Evolutionary conservation across 768 basidiomycete species (phyloP), one percentile per base, ranked within the genome.

Genomic region (Kwoniella newhampshirensis): DNA sequence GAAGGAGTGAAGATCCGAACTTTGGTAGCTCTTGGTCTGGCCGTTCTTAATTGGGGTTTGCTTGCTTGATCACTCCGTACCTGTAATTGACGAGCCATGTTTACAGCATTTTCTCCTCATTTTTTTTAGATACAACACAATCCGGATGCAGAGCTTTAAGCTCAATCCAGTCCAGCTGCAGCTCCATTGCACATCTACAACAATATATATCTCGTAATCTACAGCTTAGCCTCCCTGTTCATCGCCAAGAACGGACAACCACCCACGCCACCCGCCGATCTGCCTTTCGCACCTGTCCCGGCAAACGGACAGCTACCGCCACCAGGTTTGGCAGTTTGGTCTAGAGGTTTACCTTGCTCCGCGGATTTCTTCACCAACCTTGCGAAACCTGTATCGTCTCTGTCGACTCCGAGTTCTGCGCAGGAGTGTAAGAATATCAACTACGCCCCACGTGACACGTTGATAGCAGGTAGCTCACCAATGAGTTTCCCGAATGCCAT

Each of bases 401-500:
- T 58, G 32, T 76, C 74, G 9, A 77, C 75, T 20, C 76, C 76
- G 4, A 76, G 63, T 56, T 77, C 76, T 68, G 40, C 21, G 23
- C 9, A 20, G 20, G n/a, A n/a, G n/a, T n/a, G n/a, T n/a, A n/a
- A n/a, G n/a, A n/a, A n/a, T n/a, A n/a, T n/a, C n/a, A n/a, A n/a
- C n/a, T n/a, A 25, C 40, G 21, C 40, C 15, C 18, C 40, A 41
- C 40, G 40, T 6, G 5, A 21, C 7, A 41, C 40, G 40, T n/a
- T 37, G 20, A 6, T 21, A n/a, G 15, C 8, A 41, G 40, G 7
- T 36, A 51, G 51, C 61, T 46, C 39, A 68, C 67, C 67, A 56
- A 75, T 71, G 17, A 81, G 62, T 53, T 75, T 75, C 1, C 65
- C 74, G 48, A 75, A 75, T 3, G 72, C 74, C 59, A 74, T 50